Conservation (phyloP, 1,284 basidiomycete genomes). For the Megacollybia platyphylla region DNA sequence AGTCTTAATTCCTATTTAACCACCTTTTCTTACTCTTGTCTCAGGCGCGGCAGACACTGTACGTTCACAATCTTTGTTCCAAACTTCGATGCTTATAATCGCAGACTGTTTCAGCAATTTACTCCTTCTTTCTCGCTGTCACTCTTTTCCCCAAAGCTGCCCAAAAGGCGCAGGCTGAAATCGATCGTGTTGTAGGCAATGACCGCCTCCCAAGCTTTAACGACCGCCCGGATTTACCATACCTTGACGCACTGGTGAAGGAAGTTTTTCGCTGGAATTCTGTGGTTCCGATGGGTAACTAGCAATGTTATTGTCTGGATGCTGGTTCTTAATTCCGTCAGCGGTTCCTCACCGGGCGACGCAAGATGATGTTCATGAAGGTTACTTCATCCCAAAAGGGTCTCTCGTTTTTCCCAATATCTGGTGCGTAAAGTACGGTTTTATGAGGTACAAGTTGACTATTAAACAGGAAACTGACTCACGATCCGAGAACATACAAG, state of each 20-base stretch:
- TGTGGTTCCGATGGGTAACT: constrained; percentile 33
- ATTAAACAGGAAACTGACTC: constrained; percentile 27
- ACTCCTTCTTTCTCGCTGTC: constrained; percentile 42
- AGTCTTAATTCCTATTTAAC: neutral
- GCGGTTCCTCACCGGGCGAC: constrained; percentile 39
- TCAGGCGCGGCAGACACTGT: constrained; percentile 39
- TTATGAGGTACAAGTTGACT: neutral
- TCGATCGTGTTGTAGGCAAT: constrained; percentile 47
- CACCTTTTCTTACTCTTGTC: constrained; percentile 4
- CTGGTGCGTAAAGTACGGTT: constrained; percentile 18
- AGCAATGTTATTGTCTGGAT: neutral
- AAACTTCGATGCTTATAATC: neutral
- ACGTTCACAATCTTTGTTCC: constrained; percentile 1
- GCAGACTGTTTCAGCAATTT: constrained; percentile 37
- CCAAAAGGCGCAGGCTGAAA: constrained; percentile 44
- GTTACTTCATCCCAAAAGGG: constrained; percentile 40
- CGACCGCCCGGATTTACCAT: constrained; percentile 48
- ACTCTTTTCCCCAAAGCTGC: constrained; percentile 35
- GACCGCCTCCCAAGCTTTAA: constrained; percentile 48
- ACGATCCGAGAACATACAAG: constrained; percentile 31
- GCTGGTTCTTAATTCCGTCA: constrained; percentile 9
- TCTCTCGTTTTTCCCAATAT: constrained; percentile 36
- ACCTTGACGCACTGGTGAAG: constrained; percentile 43
- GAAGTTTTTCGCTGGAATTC: constrained; percentile 55
- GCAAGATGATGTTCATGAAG: constrained; percentile 40